Base-by-base conservation (phyloP, 148 eudicot species). In the Cornus florida region DNA sequence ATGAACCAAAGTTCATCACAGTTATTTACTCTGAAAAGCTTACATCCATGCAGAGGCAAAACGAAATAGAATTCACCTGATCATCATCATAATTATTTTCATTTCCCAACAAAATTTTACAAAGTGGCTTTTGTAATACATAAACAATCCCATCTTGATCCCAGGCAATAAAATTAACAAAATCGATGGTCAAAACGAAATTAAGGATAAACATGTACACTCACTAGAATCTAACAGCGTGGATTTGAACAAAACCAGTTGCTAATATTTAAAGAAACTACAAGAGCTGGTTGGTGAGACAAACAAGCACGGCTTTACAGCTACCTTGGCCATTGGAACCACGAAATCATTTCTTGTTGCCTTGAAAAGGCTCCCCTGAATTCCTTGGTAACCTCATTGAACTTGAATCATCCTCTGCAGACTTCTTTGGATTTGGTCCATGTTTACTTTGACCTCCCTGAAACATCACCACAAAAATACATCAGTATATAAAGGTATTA, bases 401-500 rank as follows among this genome's bases (percentile, higher is more conserved):
- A 41, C 33, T 5, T 67, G 74, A 74, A 73, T 67, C n/a, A 46
- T 69, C 78, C 50, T 56, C 74, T 14, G 24, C 69, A 22, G 17
- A 59, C 75, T 80, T 80, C 74, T 76, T 81, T 53, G 62, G 76
- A 46, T 35, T 71, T 14, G 28, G 76, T 38, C 78, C 35, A 32
- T 12, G 79, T 76, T 81, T 81, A 50, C 8, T 32, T 65, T 71
- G 80, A 14, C 39, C 79, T 76, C 79, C 83, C 83, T 81, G 46
- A 75, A 81, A 38, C 41, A 76, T 64, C 72, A 46, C 50, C 22
- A 81, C 48, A 33, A 35, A 70, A 70, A 17, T 6, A 17, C 1
- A 39, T 35, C 46, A 70, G 0, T 14, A 70, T 6, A 70, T 19
- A 7, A 38, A 1, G 3, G 23, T 7, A 43, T 43, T 43, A 43